Conservation (phyloP, 495 filamentous ascomycete genomes). For the Penicillium mononematosum region DNA sequence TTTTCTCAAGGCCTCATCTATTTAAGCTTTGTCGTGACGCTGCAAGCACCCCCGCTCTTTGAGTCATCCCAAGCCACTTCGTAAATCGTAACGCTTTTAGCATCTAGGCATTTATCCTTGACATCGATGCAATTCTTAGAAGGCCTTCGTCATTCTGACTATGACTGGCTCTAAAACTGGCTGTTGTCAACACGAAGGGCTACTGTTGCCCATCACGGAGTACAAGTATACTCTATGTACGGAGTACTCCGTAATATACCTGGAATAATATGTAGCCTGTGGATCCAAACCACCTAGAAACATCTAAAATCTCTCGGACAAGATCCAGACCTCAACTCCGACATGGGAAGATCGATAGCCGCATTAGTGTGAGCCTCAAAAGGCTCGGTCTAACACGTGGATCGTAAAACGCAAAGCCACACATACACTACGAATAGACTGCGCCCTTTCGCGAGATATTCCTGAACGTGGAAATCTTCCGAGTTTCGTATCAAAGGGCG, state of each 20-base stretch:
- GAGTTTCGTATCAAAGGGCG: background rate
- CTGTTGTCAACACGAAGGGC: background rate
- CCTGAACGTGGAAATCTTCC: background rate
- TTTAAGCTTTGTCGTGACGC: background rate
- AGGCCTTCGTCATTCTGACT: background rate
- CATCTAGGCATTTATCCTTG: background rate
- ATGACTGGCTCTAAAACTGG: background rate
- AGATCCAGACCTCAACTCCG: background rate
- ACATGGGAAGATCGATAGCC: background rate
- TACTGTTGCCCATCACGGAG: background rate
- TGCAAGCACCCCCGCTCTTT: background rate
- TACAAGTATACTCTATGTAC: background rate
- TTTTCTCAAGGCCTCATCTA: background rate
- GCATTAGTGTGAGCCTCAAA: background rate
- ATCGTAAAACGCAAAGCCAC: background rate
- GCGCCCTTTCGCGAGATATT: slow-evolving; percentile 6
- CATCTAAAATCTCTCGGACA: background rate
- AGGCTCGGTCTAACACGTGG: background rate
- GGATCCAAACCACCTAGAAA: background rate
- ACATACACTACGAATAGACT: background rate
- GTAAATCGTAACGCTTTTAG: background rate
- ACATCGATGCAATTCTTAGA: background rate
- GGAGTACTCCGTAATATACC: background rate
- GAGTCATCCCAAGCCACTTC: slow-evolving; percentile 21
- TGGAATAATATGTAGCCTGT: background rate